Evolutionary conservation across 495 filamentous ascomycete species (phyloP).

Genomic region (Annulohypoxylon moriforme): DNA sequence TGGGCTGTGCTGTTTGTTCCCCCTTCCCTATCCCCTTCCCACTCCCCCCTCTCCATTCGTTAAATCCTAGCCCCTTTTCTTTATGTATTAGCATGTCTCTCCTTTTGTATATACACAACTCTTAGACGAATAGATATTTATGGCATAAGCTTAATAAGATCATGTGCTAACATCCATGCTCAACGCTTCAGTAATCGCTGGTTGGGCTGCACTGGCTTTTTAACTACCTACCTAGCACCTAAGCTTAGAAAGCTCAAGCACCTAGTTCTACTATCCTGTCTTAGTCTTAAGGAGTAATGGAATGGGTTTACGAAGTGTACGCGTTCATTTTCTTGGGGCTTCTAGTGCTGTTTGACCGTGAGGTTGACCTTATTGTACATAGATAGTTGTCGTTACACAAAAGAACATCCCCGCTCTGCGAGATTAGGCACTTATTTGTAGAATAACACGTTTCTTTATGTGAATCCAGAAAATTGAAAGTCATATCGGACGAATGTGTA

Average conservation of each 20-base stretch:
- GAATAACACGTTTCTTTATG: not conserved
- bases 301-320: not conserved
- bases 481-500: too few species aligned
- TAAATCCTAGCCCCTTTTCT: too few species aligned
- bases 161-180: not conserved
- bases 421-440: not conserved
- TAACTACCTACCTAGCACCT: not conserved
- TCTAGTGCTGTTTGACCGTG: not conserved
- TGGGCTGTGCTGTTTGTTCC: slow-evolving; percentile 57
- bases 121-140: too few species aligned
- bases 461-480: too few species aligned
- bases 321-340: not conserved
- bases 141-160: too few species aligned
- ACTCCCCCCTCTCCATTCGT: too few species aligned
- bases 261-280: not conserved
- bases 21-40: not conserved
- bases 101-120: not conserved
- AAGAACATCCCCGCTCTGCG: slow-evolving; percentile 9
- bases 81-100: not conserved
- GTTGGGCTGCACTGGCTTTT: slow-evolving; percentile 46
- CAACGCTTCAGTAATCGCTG: slow-evolving; percentile 37
- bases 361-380: not conserved
- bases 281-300: not conserved
- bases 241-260: not conserved
- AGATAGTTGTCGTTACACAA: not conserved